Evolutionary conservation across 257 asterid species (phyloP).

Genomic region (Solanum corneliomulleri): DNA sequence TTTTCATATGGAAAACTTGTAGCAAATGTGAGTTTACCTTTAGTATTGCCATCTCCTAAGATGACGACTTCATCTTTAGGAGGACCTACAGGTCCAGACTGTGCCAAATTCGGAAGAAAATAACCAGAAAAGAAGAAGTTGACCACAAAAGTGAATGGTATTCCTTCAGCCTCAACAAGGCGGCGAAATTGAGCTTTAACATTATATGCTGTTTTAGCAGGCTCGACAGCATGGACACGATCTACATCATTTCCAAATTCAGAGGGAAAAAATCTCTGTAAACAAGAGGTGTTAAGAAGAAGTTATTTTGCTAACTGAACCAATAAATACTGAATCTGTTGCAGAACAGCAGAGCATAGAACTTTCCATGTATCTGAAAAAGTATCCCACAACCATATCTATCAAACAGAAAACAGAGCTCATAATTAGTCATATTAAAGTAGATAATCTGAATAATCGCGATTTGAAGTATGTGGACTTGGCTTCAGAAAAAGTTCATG

Average conservation of each 20-base stretch:
- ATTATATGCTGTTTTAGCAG: conserved; percentile 30
- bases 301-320: not conserved
- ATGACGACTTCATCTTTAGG: conserved; percentile 17
- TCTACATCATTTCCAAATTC: conserved; percentile 71
- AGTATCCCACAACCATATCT: not conserved
- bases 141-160: conserved; percentile 43
- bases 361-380: not conserved
- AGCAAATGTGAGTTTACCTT: not conserved
- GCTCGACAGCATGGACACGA: conserved; percentile 45
- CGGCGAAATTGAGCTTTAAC: conserved; percentile 33
- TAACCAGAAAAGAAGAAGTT: conserved; percentile 51
- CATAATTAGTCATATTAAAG: not conserved
- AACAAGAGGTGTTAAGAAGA: not conserved
- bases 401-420: not conserved
- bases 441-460: not conserved
- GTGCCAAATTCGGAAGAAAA: conserved; percentile 30
- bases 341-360: not conserved
- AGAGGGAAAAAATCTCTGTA: conserved; percentile 65
- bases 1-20: not conserved
- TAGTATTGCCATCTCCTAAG: conserved; percentile 58
- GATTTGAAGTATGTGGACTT: not conserved
- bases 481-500: not conserved
- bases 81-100: conserved; percentile 37
- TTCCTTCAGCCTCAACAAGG: conserved; percentile 36
- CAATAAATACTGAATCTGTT: not conserved